Conservation (phyloP, 306 rosid genomes). For the Vigna unguiculata region DNA sequence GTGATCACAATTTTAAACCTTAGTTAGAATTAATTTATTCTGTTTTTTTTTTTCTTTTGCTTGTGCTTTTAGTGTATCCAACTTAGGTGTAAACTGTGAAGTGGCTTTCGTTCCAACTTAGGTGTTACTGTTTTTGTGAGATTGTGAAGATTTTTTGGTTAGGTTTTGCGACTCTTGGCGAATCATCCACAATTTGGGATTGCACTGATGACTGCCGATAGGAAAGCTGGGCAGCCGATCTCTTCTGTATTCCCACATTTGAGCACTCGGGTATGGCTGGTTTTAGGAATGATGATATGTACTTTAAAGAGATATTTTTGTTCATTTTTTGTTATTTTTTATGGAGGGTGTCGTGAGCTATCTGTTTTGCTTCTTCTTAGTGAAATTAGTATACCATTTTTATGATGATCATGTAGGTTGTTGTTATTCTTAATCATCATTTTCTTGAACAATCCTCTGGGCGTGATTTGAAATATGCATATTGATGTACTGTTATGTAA, state of each 20-base stretch:
- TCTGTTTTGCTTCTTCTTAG: constrained; percentile 30
- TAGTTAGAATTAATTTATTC: background rate
- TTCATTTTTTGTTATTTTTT: constrained; percentile 3
- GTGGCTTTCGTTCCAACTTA: background rate
- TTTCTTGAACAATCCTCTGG: constrained; percentile 35
- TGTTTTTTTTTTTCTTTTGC: background rate
- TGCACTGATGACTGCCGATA: constrained; percentile 83
- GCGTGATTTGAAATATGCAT: constrained; percentile 12
- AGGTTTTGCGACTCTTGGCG: constrained; percentile 91
- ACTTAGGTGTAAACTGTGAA: constrained; percentile 14
- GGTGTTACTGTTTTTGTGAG: constrained; percentile 11
- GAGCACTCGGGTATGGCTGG: constrained; percentile 63
- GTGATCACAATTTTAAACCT: background rate
- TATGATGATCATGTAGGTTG: constrained; percentile 30
- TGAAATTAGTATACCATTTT: constrained; percentile 2
- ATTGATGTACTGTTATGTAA: background rate
- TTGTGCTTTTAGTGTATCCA: background rate
- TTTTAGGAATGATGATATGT: constrained; percentile 27
- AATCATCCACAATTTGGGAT: constrained; percentile 88
- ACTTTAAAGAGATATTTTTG: background rate
- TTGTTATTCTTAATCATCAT: constrained; percentile 22
- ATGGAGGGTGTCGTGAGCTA: background rate
- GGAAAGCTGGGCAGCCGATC: constrained; percentile 92
- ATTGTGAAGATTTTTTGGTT: constrained; percentile 40
- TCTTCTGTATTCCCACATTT: constrained; percentile 91